Base-by-base conservation (phyloP, 768 basidiomycete genomes). In the Psilocybe sp. region DNA sequence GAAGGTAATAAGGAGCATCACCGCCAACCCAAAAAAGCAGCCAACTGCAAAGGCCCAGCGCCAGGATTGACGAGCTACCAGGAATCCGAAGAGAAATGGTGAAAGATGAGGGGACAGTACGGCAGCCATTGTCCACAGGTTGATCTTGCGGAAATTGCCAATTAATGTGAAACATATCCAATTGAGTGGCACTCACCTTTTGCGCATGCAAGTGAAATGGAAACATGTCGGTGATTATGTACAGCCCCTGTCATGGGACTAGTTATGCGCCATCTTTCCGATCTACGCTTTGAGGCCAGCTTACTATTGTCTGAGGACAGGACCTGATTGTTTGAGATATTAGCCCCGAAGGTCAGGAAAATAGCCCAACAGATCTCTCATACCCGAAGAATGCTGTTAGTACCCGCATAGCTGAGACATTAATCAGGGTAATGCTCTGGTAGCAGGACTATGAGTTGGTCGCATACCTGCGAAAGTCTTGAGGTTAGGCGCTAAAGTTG, bases 41-140 rank as follows among this genome's bases (percentile, higher is more conserved):
- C 81, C 85, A 33, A 82, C 79, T 13, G 81, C 83, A 52, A 86
- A 87, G n/a, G 82, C 72, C 84, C 84, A 85, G 39, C 82, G 64
- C 80, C 80, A 85, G 44, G 68, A 71, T 15, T 76, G 69, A 5
- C 77, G 70, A 0, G 82, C 83, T 3, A 82, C 80, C 4, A 87
- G 68, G 69, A 85, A 88, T 3, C 85, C 85, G 53, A 85, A 81
- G 1, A 78, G 72, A 59, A 84, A 85, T 0, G 85, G 85, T 1
- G 81, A 83, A 6, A 80, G 56, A 69, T 81, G 81, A 6, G 79
- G 82, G 14, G 82, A 82, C 18, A 85, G 62, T 58, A 87, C 77
- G 67, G 85, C 84, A 1, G 83, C 86, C 76, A 87, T 80, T 3
- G 84, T 85, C 85, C 84, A 86, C 40, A 82, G 64, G 54, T 84